Conservation (phyloP, 2,329 filamentous ascomycete species). For the Colletotrichum phormii region DNA sequence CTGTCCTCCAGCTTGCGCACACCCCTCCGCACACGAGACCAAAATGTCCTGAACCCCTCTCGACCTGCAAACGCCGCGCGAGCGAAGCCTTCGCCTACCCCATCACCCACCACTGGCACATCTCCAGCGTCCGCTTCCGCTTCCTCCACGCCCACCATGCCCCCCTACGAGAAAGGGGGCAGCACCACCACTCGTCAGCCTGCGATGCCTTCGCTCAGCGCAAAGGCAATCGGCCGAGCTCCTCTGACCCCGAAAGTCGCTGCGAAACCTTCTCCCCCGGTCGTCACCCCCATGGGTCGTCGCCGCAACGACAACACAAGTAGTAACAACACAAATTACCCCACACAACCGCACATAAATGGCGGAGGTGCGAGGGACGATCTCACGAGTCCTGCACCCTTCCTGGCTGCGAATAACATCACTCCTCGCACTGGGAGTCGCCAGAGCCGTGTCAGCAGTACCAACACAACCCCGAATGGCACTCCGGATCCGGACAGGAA, state of each 20-base stretch:
- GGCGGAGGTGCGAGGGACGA: slow-evolving; percentile 56
- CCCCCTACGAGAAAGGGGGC: slow-evolving; percentile 61
- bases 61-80: slow-evolving; percentile 28
- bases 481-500: slow-evolving; percentile 64
- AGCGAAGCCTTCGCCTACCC: slow-evolving; percentile 34
- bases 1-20: slow-evolving; percentile 35
- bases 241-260: slow-evolving; percentile 69
- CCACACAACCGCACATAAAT: slow-evolving; percentile 44
- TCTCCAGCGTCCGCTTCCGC: slow-evolving; percentile 21
- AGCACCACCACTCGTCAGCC: slow-evolving; percentile 65
- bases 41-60: slow-evolving; percentile 38
- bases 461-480: slow-evolving; percentile 72
- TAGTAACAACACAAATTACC: slow-evolving; percentile 8
- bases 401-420: slow-evolving; percentile 71
- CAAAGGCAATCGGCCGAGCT: slow-evolving; percentile 62
- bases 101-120: slow-evolving; percentile 15
- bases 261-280: slow-evolving; percentile 49
- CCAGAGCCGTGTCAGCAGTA: slow-evolving; percentile 77
- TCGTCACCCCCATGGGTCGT: slow-evolving; percentile 55
- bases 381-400: slow-evolving; percentile 61
- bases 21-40: slow-evolving; percentile 33
- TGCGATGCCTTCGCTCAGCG: slow-evolving; percentile 76
- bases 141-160: slow-evolving; percentile 31
- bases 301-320: slow-evolving; percentile 39
- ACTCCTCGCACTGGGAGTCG: slow-evolving; percentile 84